Evolutionary conservation across 2,329 filamentous ascomycete genomes (phyloP).

Genomic region (Neoscytalidium dimidiatum): DNA sequence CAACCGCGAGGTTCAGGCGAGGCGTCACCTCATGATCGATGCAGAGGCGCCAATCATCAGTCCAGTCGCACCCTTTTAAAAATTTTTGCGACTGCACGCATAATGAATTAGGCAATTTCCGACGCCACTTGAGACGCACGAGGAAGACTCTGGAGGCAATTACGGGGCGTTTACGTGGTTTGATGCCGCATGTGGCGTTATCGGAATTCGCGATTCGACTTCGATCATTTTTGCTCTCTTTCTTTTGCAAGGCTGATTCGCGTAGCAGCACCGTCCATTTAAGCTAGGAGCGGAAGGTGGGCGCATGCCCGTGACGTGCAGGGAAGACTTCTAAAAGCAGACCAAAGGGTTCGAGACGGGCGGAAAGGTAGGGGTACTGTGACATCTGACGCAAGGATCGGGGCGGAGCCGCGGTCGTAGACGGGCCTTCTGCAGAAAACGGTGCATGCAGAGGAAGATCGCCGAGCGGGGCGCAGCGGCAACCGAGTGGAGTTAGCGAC

Average conservation of each 20-base stretch:
- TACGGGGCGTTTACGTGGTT: neutral
- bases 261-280: neutral
- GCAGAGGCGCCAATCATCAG: neutral
- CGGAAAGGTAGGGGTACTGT: neutral
- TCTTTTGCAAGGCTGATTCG: neutral
- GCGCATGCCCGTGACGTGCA: neutral
- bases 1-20: neutral
- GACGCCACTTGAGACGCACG: neutral
- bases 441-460: neutral
- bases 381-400: neutral
- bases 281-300: too few species aligned
- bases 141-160: neutral
- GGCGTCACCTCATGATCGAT: neutral
- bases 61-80: neutral
- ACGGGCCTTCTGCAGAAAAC: neutral
- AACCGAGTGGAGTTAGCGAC: neutral
- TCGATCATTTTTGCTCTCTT: neutral
- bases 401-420: neutral
- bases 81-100: neutral
- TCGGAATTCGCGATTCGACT: neutral
- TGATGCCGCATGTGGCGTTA: neutral
- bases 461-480: neutral
- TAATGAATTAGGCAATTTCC: neutral
- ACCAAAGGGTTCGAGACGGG: neutral
- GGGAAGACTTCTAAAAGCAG: neutral